A percentile compares a stretch with the other conserved stretches of the same genome.
phyloP scores from a whole-genome alignment of 345 rosid species.

The Arabidopsis thaliana region DNA sequence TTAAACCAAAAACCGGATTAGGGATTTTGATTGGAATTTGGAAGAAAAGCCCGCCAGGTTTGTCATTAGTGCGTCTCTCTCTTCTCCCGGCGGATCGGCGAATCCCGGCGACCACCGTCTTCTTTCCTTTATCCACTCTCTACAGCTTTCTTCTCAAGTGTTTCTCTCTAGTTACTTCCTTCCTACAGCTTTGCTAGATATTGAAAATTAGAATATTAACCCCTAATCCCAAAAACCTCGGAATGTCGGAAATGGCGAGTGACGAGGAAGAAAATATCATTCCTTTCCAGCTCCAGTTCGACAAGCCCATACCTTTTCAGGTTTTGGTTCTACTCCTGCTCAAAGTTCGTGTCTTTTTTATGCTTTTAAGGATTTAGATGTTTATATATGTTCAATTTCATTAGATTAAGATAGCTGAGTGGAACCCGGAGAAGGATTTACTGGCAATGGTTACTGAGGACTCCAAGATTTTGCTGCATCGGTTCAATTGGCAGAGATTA shows the following conservation, averaged over 20 bases:
- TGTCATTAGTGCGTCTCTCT: constrained; percentile 17
- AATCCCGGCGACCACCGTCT: constrained; percentile 36
- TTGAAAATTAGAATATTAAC: not conserved
- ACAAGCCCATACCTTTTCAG: constrained; percentile 82
- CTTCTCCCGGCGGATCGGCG: constrained; percentile 37
- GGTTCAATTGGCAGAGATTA: constrained; percentile 92
- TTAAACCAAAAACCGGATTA: constrained; percentile 27
- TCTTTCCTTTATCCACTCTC: not conserved
- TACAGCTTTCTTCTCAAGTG: not conserved
- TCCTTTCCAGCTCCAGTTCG: constrained; percentile 89
- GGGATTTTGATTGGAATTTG: constrained; percentile 25
- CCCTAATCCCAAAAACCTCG: constrained; percentile 7
- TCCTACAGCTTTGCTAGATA: not conserved
- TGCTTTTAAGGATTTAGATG: not conserved
- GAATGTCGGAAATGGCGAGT: constrained; percentile 63
- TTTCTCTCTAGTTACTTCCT: constrained; percentile 10
- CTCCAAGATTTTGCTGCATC: constrained; percentile 74
- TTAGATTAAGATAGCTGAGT: constrained; percentile 72
- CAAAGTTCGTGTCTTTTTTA: not conserved
- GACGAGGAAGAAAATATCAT: constrained; percentile 57
- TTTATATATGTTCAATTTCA: not conserved
- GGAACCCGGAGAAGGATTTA: constrained; percentile 91
- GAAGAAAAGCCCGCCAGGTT: constrained; percentile 44
- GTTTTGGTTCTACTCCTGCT: constrained; percentile 46
- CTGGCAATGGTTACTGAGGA: constrained; percentile 85